Conservation (phyloP, 225 moss, liverwort and hornwort species). For the Marchantia polymorpha region DNA sequence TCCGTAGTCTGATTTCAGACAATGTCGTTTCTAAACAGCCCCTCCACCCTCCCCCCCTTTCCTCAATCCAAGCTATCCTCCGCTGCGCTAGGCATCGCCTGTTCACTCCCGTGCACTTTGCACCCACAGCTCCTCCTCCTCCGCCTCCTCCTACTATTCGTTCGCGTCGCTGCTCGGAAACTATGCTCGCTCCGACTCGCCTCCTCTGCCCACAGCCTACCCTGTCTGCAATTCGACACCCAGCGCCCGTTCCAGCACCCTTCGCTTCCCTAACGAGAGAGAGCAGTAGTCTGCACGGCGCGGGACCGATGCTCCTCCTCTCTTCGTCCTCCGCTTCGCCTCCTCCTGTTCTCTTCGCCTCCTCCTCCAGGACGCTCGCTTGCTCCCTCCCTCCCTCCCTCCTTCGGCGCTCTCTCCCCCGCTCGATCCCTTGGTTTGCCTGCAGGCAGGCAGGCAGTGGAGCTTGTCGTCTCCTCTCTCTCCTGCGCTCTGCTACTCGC, state of each 20-base stretch:
- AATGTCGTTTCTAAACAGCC: neutral
- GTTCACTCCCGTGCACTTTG: neutral
- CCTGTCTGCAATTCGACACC: neutral
- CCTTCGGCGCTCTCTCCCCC: neutral
- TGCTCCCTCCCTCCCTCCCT: too few species aligned
- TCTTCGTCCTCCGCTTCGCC: neutral
- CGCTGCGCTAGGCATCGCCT: conserved; percentile 3
- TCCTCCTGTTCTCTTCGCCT: neutral
- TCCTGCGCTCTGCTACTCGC: neutral
- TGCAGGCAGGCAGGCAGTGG: neutral
- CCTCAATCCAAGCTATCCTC: neutral
- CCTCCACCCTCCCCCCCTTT: neutral
- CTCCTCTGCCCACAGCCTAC: neutral
- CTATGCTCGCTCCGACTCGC: neutral
- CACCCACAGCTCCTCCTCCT: neutral
- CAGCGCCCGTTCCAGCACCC: neutral
- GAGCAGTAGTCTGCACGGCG: neutral
- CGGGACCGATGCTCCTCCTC: neutral
- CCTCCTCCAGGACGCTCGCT: too few species aligned
- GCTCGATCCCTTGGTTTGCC: neutral
- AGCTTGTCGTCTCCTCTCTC: neutral
- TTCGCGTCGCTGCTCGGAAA: neutral
- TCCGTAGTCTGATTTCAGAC: conserved; percentile 2
- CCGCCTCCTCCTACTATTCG: too few species aligned
- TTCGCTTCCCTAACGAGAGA: neutral